These are phyloP conservation scores for Fraxinus floribunda DNA, from an alignment of 305 asterid genomes.

Conservation along the genomic window DNA sequence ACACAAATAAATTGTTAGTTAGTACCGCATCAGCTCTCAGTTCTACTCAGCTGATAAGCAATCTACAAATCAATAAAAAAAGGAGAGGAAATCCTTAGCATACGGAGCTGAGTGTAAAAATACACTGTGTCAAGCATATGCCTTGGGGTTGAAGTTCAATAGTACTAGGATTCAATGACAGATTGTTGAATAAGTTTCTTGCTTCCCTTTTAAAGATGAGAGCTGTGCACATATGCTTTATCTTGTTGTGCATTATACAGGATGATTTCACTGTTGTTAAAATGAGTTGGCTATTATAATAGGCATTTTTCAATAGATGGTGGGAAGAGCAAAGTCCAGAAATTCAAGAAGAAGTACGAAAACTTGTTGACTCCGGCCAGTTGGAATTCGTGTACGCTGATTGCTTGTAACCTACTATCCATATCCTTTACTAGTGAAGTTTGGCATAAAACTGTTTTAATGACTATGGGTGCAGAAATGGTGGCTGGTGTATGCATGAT, in stretches of 20 bases:
- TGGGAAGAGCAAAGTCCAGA: slow-evolving; percentile 65
- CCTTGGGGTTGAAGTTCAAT: not conserved
- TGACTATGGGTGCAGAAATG: slow-evolving; percentile 51
- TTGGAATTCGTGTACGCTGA: slow-evolving; percentile 77
- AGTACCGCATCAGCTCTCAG: not conserved
- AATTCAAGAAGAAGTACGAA: slow-evolving; percentile 48
- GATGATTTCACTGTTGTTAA: not conserved
- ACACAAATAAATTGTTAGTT: not conserved
- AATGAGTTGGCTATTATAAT: not conserved
- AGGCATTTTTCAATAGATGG: slow-evolving; percentile 89
- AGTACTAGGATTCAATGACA: not conserved
- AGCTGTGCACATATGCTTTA: not conserved
- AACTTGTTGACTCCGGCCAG: slow-evolving; percentile 63
- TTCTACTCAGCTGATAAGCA: not conserved
- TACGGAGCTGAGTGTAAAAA: not conserved
- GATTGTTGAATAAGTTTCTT: not conserved
- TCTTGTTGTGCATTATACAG: not conserved
- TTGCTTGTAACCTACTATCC: not conserved
- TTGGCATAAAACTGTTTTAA: not conserved
- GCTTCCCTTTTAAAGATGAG: not conserved
- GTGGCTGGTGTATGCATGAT: slow-evolving; percentile 96
- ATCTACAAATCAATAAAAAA: not conserved
- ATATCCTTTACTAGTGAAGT: not conserved
- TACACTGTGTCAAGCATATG: not conserved
- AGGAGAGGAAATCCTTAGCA: not conserved